phyloP scores from a whole-genome alignment of 2,329 filamentous ascomycete species.

The Colletotrichum tofieldiae region DNA sequence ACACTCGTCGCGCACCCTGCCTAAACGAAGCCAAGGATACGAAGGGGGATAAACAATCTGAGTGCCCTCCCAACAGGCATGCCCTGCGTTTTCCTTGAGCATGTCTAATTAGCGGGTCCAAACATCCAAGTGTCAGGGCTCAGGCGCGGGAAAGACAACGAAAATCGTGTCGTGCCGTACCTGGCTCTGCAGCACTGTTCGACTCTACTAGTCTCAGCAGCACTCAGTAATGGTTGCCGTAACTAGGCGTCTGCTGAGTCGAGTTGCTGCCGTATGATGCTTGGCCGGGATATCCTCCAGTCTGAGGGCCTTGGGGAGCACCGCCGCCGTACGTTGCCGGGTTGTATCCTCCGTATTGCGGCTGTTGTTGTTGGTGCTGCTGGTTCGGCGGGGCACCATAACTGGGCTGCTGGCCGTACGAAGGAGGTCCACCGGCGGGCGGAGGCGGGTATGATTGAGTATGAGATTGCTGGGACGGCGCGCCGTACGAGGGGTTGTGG shows the following conservation, averaged over 20 bases:
- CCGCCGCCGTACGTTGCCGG: constrained; percentile 49
- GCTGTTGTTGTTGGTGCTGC: constrained; percentile 42
- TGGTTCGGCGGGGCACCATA: constrained; percentile 43
- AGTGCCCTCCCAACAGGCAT: background rate
- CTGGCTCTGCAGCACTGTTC: background rate
- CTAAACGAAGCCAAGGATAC: constrained; percentile 12
- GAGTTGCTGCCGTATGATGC: constrained; percentile 39
- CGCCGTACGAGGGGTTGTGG: constrained; percentile 41
- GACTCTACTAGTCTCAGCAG: background rate
- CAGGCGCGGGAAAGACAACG: background rate
- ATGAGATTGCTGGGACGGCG: constrained; percentile 41
- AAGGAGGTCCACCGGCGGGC: constrained; percentile 34
- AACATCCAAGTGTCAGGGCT: background rate
- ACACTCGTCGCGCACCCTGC: background rate
- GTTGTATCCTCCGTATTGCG: constrained; percentile 49
- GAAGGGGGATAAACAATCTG: constrained; percentile 16
- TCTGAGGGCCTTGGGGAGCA: constrained; percentile 48
- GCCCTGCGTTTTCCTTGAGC: constrained; percentile 8
- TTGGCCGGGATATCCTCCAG: constrained; percentile 54
- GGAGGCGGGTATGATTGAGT: constrained; percentile 45
- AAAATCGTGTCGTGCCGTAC: background rate
- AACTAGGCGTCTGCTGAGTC: constrained; percentile 43
- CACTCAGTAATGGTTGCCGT: constrained; percentile 42
- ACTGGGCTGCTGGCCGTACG: constrained; percentile 42
- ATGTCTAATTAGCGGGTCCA: background rate